These are phyloP conservation scores for Laburnicola sp. DNA, from an alignment of 2,329 filamentous ascomycete species.

Conservation along the genomic window DNA sequence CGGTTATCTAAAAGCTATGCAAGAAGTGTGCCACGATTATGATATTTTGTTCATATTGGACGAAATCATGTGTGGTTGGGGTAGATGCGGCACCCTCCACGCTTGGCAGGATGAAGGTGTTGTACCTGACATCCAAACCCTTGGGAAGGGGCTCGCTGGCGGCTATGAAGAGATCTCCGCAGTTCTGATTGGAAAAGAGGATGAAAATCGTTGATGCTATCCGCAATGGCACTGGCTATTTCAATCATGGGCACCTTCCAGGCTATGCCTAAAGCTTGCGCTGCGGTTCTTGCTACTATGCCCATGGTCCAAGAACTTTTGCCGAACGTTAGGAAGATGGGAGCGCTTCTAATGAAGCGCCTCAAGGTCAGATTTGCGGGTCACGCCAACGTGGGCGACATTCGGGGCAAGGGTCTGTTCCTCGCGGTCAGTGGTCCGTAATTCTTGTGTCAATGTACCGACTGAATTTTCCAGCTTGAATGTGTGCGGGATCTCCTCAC, in stretches of 20 bases:
- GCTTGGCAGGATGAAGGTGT: constrained; percentile 64
- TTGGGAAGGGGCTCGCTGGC: constrained; percentile 68
- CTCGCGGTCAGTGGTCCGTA: constrained; percentile 53
- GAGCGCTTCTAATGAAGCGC: constrained; percentile 51
- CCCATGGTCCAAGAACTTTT: constrained; percentile 62
- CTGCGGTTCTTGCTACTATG: constrained; percentile 66
- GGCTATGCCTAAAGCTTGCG: constrained; percentile 61
- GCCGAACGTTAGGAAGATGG: constrained; percentile 60
- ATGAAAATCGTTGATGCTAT: constrained; percentile 53
- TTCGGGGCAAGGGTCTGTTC: constrained; percentile 64
- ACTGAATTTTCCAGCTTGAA: constrained; percentile 52
- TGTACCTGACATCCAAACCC: constrained; percentile 66
- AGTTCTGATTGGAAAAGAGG: constrained; percentile 57
- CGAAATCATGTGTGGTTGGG: constrained; percentile 74
- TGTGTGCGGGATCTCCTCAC: constrained; percentile 60
- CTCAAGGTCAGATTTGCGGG: constrained; percentile 50
- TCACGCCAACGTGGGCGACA: constrained; percentile 60
- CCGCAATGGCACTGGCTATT: constrained; percentile 50
- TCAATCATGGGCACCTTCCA: constrained; percentile 67
- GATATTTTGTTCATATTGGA: constrained; percentile 77
- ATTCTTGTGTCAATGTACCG: neutral
- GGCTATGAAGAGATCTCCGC: constrained; percentile 66
- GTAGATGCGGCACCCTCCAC: constrained; percentile 60
- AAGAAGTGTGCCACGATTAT: constrained; percentile 68
- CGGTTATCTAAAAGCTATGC: constrained; percentile 72